Base-by-base conservation (phyloP, 202 grass and related monocot genomes). In the Eragrostis tef region DNA sequence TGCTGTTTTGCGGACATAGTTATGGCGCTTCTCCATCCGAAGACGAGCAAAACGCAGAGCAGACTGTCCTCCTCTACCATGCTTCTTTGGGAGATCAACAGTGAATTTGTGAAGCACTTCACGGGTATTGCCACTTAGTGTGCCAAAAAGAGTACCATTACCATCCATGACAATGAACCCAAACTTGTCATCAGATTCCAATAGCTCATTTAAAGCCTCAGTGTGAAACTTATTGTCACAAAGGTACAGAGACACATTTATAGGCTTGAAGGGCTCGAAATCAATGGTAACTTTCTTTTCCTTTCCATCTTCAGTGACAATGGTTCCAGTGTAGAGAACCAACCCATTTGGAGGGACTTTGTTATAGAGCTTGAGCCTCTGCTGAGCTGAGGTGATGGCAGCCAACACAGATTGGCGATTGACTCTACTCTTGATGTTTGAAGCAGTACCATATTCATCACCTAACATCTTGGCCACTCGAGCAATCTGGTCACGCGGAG, bases 401-500 rank as follows among this genome's bases (percentile, higher is more conserved):
- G 56, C 56, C 56, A 59, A 59, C 56, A 59, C 56, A 59, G 56
- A 59, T 59, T 59, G 56, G 20, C 56, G 56, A 24, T 59, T 59
- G 20, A 59, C 56, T 9, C 52, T 56, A 10, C 52, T 56, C 52
- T 56, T 56, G 19, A 56, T 56, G 19, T 56, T 56, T 56, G 52
- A 56, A 56, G 52, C 52, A 20, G 52, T 56, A 56, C 52, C 52
- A 56, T 56, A 56, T 56, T 56, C 52, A 21, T 56, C 52, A 21
- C 52, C 52, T 2, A 56, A 21, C 52, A 56, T 56, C 52, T 56
- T 56, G 19, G 52, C 52, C 6, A 56, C 52, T 56, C 52, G 52
- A 43, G 89, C 78, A 43, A 94, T 45, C 62, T 94, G 92, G 52
- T 94, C 92, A 27, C 87, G 89, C 24, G 92, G 92, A 43, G 92